phyloP scores from a whole-genome alignment of 2,329 filamentous ascomycete species.

The Macrophomina phaseolina region DNA sequence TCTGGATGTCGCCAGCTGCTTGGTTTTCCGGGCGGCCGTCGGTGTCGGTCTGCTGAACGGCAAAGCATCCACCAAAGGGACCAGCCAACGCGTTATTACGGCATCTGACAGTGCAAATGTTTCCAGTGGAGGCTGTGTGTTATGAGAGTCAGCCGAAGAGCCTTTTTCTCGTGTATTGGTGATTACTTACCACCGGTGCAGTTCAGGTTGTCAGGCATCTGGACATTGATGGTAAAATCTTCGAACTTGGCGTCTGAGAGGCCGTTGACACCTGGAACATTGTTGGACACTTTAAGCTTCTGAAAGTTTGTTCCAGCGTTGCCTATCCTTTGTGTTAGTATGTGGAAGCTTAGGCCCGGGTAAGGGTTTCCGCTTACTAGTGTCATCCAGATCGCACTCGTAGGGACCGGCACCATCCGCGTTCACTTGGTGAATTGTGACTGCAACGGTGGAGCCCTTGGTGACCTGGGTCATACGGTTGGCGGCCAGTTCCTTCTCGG shows the following conservation, averaged over 20 bases:
- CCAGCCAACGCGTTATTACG: constrained; percentile 63
- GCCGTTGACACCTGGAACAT: constrained; percentile 64
- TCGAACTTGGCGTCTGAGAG: constrained; percentile 62
- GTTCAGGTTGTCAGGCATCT: constrained; percentile 53
- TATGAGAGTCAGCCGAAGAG: background rate
- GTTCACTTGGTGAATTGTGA: constrained; percentile 59
- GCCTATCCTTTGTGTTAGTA: constrained; percentile 31
- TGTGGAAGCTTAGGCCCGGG: background rate
- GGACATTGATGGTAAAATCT: constrained; percentile 63
- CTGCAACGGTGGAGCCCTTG: constrained; percentile 36
- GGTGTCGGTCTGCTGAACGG: constrained; percentile 61
- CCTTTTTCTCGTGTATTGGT: no score
- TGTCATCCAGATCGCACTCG: constrained; percentile 35
- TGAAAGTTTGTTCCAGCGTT: constrained; percentile 51
- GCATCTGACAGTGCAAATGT: constrained; percentile 65
- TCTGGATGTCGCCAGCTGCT: constrained; percentile 49
- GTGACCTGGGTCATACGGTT: constrained; percentile 39
- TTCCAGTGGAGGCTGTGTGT: constrained; percentile 53
- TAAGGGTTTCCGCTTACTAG: constrained; percentile 43
- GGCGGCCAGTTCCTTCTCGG: constrained; percentile 43
- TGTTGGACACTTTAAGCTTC: constrained; percentile 62
- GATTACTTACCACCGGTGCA: constrained; percentile 20
- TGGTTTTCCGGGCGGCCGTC: constrained; percentile 34
- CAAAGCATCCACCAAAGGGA: constrained; percentile 64
- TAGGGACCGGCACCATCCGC: constrained; percentile 62